A percentile compares a stretch with the other conserved stretches of the same genome.
phyloP scores from a whole-genome alignment of 768 basidiomycete genomes.

The Neoboletus magnificus region DNA sequence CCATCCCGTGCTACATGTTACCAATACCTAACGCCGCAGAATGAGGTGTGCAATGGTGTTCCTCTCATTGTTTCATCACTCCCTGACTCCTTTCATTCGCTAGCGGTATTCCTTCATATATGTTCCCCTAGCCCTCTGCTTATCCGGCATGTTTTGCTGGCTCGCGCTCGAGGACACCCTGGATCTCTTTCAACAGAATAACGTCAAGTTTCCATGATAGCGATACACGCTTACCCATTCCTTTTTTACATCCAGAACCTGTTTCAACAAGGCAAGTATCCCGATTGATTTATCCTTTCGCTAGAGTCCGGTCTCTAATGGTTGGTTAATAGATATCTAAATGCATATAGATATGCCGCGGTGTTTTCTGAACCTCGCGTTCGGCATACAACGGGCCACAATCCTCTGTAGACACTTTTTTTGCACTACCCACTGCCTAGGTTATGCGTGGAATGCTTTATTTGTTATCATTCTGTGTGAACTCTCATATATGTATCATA shows the following conservation, averaged over 20 bases:
- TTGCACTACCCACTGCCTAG: background rate
- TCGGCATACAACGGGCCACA: background rate
- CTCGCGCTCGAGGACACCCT: constrained; percentile 13
- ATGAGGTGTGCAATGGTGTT: constrained; percentile 16
- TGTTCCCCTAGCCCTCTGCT: constrained; percentile 9
- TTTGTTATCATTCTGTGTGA: constrained; percentile 20
- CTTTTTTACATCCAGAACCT: background rate
- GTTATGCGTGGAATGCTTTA: constrained; percentile 1
- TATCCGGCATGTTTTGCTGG: constrained; percentile 27
- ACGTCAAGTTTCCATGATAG: background rate
- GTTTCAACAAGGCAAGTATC: background rate
- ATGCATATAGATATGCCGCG: background rate
- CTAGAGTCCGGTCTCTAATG: background rate
- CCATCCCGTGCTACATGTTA: constrained; percentile 37
- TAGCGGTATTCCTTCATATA: constrained; percentile 8
- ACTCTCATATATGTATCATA: background rate
- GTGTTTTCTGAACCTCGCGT: background rate
- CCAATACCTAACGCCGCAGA: constrained; percentile 6
- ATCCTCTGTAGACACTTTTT: background rate
- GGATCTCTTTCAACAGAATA: background rate
- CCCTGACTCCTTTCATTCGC: background rate
- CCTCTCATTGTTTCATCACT: background rate
- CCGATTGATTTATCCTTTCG: background rate
- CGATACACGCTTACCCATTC: background rate
- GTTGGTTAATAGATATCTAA: constrained; percentile 14